These are phyloP conservation scores for Candida labiduridarum DNA, from an alignment of 1,139 yeast species.

Conservation along the genomic window DNA sequence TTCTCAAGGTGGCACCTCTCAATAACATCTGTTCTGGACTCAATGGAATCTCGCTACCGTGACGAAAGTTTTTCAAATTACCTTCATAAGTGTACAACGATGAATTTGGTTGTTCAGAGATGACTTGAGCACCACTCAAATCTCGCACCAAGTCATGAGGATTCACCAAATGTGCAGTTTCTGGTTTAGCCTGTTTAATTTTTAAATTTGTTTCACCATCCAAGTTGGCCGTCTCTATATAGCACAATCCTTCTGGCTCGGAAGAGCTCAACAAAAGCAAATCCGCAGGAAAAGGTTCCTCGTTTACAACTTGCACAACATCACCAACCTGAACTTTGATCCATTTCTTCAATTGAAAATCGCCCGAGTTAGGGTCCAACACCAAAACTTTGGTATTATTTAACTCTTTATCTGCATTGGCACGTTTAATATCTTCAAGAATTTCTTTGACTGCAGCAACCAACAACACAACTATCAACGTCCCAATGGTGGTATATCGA, in stretches of 20 bases:
- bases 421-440: conserved; percentile 87
- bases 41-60: conserved; percentile 55
- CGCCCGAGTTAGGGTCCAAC: conserved; percentile 60
- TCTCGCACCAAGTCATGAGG: conserved; percentile 58
- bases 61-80: conserved; percentile 53
- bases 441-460: conserved; percentile 94
- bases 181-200: conserved; percentile 83
- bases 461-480: conserved; percentile 76
- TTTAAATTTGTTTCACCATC: conserved; percentile 98
- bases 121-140: conserved; percentile 42
- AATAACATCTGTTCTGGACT: conserved; percentile 88
- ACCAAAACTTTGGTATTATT: conserved; percentile 79
- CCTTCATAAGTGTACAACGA: conserved; percentile 96
- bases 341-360: conserved; percentile 75
- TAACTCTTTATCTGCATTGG: conserved; percentile 83
- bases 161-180: conserved; percentile 74
- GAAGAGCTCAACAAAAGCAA: conserved; percentile 81
- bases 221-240: conserved; percentile 94
- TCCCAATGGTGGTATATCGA: conserved; percentile 92
- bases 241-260: conserved; percentile 97
- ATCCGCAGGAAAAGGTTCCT: conserved; percentile 96
- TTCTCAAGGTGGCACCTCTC: conserved; percentile 94
- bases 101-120: conserved; percentile 93
- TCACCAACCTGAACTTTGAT: conserved; percentile 90
- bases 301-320: conserved; percentile 79